Conservation (phyloP, 2,329 filamentous ascomycete genomes). For the Sclerotinia borealis region DNA sequence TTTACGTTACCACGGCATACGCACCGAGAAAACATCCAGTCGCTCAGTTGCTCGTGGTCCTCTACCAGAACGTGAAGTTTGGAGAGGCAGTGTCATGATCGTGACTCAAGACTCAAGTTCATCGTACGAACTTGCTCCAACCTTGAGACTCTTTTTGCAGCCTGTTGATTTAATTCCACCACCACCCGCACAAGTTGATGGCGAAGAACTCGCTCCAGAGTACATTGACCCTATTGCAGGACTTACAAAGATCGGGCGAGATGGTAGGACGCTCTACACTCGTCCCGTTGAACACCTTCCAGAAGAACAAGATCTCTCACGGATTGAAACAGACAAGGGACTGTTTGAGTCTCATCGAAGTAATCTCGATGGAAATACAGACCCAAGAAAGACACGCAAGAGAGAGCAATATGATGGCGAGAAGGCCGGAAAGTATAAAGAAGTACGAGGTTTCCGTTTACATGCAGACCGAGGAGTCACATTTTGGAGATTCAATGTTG, state of each 20-base stretch:
- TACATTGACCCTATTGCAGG: constrained; percentile 88
- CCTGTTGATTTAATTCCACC: constrained; percentile 76
- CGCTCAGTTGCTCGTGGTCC: constrained; percentile 32
- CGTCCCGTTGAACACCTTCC: constrained; percentile 82
- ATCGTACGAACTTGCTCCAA: constrained; percentile 75
- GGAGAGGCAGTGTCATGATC: constrained; percentile 93
- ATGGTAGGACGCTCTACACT: constrained; percentile 81
- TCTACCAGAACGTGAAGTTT: constrained; percentile 63
- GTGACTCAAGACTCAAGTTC: constrained; percentile 82
- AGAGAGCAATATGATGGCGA: constrained; percentile 66
- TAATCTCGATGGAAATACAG: constrained; percentile 44
- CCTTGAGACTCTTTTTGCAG: constrained; percentile 78
- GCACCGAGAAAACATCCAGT: constrained; percentile 47
- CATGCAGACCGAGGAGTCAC: constrained; percentile 83
- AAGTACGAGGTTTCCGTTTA: constrained; percentile 74
- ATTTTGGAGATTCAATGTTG: constrained; percentile 96
- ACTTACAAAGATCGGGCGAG: constrained; percentile 76
- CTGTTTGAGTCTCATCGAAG: constrained; percentile 67
- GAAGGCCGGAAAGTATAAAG: constrained; percentile 71
- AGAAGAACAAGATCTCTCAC: constrained; percentile 71
- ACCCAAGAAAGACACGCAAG: constrained; percentile 45
- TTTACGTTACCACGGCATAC: constrained; percentile 81
- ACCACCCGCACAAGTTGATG: constrained; percentile 62
- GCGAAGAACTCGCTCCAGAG: constrained; percentile 64
- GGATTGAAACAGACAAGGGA: constrained; percentile 71